Percentiles rank a stretch among this genome's conserved stretches.
Conservation (phyloP, 2,329 filamentous ascomycete species). For the Tolypocladium ovalisporum region DNA sequence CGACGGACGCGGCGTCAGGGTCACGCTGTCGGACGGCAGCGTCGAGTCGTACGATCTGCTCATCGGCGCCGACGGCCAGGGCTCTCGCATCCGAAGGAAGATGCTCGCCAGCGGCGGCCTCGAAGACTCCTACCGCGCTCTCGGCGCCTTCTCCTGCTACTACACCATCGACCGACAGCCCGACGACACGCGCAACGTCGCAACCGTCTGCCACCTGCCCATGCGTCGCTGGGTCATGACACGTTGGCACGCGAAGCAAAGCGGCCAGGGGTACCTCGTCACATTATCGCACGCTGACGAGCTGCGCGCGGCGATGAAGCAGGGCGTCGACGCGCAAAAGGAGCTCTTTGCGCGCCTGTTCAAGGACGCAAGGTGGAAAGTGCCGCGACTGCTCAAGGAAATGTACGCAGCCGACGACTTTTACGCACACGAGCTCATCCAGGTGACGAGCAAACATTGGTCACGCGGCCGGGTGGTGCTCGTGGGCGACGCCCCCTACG, state of each 20-base stretch:
- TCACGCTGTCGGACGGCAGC: slow-evolving; percentile 32
- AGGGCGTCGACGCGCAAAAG: slow-evolving; percentile 23
- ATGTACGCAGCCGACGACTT: slow-evolving; percentile 28
- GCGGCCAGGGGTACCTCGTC: slow-evolving; percentile 11
- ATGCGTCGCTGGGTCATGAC: slow-evolving; percentile 23
- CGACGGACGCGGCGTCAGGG: slow-evolving; percentile 14
- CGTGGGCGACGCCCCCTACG: slow-evolving; percentile 38
- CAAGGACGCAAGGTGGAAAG: slow-evolving; percentile 34
- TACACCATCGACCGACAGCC: slow-evolving; percentile 24
- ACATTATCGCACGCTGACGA: slow-evolving; percentile 18
- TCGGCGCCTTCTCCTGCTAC: slow-evolving; percentile 20
- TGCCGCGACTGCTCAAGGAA: slow-evolving; percentile 21
- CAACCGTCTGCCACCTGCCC: slow-evolving; percentile 18
- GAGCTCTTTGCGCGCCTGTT: slow-evolving; percentile 27
- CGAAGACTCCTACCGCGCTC: slow-evolving; percentile 14
- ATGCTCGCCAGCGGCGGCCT: slow-evolving; percentile 18
- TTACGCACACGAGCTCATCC: slow-evolving; percentile 29
- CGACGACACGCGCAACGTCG: slow-evolving; percentile 12
- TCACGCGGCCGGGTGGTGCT: slow-evolving; percentile 26
- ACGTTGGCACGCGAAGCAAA: slow-evolving; percentile 10
- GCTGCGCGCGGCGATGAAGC: slow-evolving; percentile 10
- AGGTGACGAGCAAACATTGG: slow-evolving; percentile 28
- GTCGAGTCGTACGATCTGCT: slow-evolving; percentile 36
- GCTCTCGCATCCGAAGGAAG: slow-evolving; percentile 5
- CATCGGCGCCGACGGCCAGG: slow-evolving; percentile 41